Evolutionary conservation across 2,329 filamentous ascomycete genomes (phyloP).

Genomic region (Hirsutella minnesotensis): DNA sequence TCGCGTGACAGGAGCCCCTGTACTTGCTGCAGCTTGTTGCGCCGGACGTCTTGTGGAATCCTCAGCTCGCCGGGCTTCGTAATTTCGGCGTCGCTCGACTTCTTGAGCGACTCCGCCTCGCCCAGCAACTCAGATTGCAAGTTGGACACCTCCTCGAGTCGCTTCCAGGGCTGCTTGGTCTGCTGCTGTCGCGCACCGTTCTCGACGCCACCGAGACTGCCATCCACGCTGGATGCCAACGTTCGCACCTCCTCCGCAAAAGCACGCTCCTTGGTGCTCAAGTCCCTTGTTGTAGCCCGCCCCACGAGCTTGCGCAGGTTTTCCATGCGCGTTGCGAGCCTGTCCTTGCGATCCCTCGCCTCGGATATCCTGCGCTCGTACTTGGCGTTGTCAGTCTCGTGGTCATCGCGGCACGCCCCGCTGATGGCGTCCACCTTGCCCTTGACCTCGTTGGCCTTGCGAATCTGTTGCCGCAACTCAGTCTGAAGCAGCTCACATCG

Average conservation of each 20-base stretch:
- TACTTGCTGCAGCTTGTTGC: slow-evolving; percentile 52
- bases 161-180: slow-evolving; percentile 39
- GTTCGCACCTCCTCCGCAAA: slow-evolving; percentile 36
- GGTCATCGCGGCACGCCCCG: slow-evolving; percentile 32
- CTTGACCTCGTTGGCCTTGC: slow-evolving; percentile 52
- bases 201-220: slow-evolving; percentile 15
- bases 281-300: slow-evolving; percentile 28
- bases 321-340: slow-evolving; percentile 48
- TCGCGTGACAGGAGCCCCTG: slow-evolving; percentile 53
- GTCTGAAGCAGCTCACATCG: slow-evolving; percentile 55
- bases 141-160: slow-evolving; percentile 43
- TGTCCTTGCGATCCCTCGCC: slow-evolving; percentile 43
- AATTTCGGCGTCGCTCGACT: slow-evolving; percentile 13
- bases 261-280: slow-evolving; percentile 32
- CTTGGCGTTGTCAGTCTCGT: slow-evolving; percentile 39
- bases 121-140: slow-evolving; percentile 40
- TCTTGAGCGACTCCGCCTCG: slow-evolving; percentile 36
- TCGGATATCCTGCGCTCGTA: slow-evolving; percentile 46
- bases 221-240: slow-evolving; percentile 39
- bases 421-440: slow-evolving; percentile 53
- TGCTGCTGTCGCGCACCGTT: slow-evolving; percentile 23
- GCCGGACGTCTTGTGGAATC: slow-evolving; percentile 49
- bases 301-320: slow-evolving; percentile 34
- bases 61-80: slow-evolving; percentile 29
- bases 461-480: slow-evolving; percentile 57